phyloP scores from a whole-genome alignment of 2,329 filamentous ascomycete genomes.

The Neurospora sp. region DNA sequence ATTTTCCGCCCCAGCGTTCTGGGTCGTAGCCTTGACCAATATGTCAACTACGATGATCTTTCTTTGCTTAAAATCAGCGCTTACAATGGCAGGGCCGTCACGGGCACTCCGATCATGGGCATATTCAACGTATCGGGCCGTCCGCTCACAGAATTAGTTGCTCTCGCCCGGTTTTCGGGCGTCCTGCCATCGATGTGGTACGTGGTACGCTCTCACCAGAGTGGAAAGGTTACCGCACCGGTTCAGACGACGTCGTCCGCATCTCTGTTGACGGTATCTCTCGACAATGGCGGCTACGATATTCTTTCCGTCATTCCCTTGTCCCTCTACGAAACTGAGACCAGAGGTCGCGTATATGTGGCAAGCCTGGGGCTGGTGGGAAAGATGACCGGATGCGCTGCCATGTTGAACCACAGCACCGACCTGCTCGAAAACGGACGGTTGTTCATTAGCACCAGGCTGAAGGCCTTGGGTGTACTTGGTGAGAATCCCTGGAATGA shows the following conservation, averaged over 20 bases:
- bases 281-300: constrained; percentile 64
- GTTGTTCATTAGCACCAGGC: constrained; percentile 53
- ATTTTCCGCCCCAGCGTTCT: constrained; percentile 70
- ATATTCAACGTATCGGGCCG: constrained; percentile 70
- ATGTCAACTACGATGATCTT: constrained; percentile 65
- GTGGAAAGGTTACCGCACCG: constrained; percentile 49
- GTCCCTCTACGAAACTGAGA: constrained; percentile 41
- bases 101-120: constrained; percentile 68
- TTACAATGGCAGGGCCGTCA: constrained; percentile 58
- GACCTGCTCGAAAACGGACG: constrained; percentile 47
- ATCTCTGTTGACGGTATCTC: constrained; percentile 49
- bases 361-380: constrained; percentile 69
- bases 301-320: constrained; percentile 69
- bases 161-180: constrained; percentile 65
- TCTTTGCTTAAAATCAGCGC: constrained; percentile 67
- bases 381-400: constrained; percentile 85
- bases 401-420: constrained; percentile 55
- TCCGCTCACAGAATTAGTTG: constrained; percentile 57
- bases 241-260: constrained; percentile 33
- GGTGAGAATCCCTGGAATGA: constrained; percentile 35
- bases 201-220: constrained; percentile 62
- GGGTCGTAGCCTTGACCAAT: constrained; percentile 64
- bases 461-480: constrained; percentile 73
- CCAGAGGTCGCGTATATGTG: constrained; percentile 37
- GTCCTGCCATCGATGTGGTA: constrained; percentile 50